Evolutionary conservation across 352 stramenopile genomes (phyloP), one percentile per base, ranked within the genome.

Genomic region (Globisporangium barbulae): DNA sequence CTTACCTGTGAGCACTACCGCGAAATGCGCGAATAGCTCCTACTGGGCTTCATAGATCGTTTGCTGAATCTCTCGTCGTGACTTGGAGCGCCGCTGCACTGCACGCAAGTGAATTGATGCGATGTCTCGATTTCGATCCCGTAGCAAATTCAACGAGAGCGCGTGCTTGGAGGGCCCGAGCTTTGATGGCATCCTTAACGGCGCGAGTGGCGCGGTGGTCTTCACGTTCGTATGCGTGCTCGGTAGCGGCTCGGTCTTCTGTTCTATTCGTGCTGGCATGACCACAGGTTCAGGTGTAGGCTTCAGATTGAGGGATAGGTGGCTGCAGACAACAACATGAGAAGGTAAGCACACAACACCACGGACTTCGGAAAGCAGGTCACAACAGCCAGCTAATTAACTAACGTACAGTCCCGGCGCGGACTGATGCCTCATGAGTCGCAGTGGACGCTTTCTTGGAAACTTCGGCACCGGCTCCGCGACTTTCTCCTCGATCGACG

Each of bases 111-210:
- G 79, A 15, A 91, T 68, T 9, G 73, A 45, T 2, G 82, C 80
- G 21, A 91, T 91, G 48, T 88, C 82, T 63, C 78, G 74, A 72
- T 91, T 88, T 9, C 82, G 80, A 54, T 90, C 82, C 1, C 66
- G 56, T 4, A 73, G 75, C 5, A 67, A 31, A 35, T 68, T 74
- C 19, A 67, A 57, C 0, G 55, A 45, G 21, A 54, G 28, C 9
- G 47, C 4, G 4, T 50, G 37, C 44, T 60, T 54, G 10, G 41
- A 21, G 12, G 58, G 45, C 5, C n/a, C 47, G 28, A 67, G n/a
- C 53, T 61, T 68, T 48, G 48, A 22, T 30, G 53, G 39, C 63
- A 57, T 56, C 9, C 50, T 41, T 22, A 69, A 8, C 4, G 64
- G 64, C n/a, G 57, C 50, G 25, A 69, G 53, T 22, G 37, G 19